phyloP scores from a whole-genome alignment of 2,329 filamentous ascomycete species.

The Aspergillus ochraceus region DNA sequence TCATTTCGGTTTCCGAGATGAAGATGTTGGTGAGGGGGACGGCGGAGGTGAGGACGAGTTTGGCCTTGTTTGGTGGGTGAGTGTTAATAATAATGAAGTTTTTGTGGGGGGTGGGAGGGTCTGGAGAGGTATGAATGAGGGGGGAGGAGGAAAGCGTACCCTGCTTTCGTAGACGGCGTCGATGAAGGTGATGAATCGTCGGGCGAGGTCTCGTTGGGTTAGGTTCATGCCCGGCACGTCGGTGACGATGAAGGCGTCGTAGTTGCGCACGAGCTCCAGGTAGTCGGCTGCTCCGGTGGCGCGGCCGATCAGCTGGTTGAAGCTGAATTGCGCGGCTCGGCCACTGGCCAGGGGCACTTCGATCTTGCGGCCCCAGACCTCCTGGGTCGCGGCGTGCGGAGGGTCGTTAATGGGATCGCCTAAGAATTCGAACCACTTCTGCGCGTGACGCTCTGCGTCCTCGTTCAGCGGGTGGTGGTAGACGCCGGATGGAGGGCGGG shows the following conservation, averaged over 20 bases:
- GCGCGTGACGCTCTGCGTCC: slow-evolving; percentile 74
- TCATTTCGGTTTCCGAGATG: slow-evolving; percentile 69
- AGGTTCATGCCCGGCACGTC: slow-evolving; percentile 91
- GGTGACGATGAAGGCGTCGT: slow-evolving; percentile 89
- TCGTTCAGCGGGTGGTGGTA: slow-evolving; percentile 86
- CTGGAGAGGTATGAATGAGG: background rate
- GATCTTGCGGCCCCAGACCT: slow-evolving; percentile 91
- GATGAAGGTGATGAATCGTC: slow-evolving; percentile 95
- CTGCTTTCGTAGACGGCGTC: slow-evolving; percentile 87
- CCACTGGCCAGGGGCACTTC: slow-evolving; percentile 84
- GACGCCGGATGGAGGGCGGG: slow-evolving; percentile 85
- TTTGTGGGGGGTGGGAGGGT: too few relatives aligned
- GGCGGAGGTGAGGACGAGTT: slow-evolving; percentile 87
- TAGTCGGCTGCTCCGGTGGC: slow-evolving; percentile 95
- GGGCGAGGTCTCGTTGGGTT: slow-evolving; percentile 78
- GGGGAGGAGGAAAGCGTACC: slow-evolving; percentile 37
- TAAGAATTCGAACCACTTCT: slow-evolving; percentile 94
- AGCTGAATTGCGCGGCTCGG: slow-evolving; percentile 84
- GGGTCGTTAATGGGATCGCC: slow-evolving; percentile 76
- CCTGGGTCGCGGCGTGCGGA: slow-evolving; percentile 75
- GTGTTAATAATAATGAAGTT: background rate
- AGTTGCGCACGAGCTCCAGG: slow-evolving; percentile 83
- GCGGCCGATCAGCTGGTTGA: slow-evolving; percentile 83
- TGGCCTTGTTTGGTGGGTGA: slow-evolving; percentile 61
- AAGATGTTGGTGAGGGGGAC: slow-evolving; percentile 86